Base-by-base conservation (phyloP, 1,284 basidiomycete species). In the Ceratobasidium sp. region DNA sequence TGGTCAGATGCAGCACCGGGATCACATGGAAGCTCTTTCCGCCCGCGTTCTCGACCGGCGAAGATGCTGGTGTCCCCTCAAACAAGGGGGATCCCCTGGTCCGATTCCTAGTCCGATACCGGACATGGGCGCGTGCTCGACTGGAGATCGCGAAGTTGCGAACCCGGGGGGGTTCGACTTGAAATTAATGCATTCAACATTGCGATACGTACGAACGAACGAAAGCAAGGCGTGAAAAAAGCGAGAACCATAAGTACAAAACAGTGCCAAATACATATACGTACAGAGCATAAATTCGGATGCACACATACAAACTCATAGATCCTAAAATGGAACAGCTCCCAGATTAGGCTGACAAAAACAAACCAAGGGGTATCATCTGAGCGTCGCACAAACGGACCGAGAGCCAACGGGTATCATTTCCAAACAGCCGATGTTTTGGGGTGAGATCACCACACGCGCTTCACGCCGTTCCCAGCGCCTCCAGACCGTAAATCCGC, bases 291-390 rank as follows among this genome's bases (percentile, higher is more conserved):
- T 46, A 65, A 65, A 65, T 25, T 22, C 64, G 19, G 29, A 51
- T 46, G 54, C 34, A 59, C 54, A 71, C 69, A 71, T 59, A 71
- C 69, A 71, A 51, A 49, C 32, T 62, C 59, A 74, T 74, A 74
- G 71, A 64, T 64, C 71, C 71, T 62, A 74, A 74, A 40, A 43
- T 25, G 71, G 71, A 74, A 65, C 49, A 49, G 1, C 43, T 65
- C 52, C 71, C 71, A 52, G 64, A 74, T 74, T 44, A 54, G 59
- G 71, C 0, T 19, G 59, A 74, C 71, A 74, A 74, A 74, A 73
- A 44, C 69, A 57, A 73, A 40, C 37, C 37, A 52, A 59, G 32
- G 56, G 71, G 71, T 74, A 74, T 74, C 49, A 64, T 62, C 49
- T 34, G 17, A 62, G 25, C 34, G 64, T 59, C 71, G 71, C 59